These are phyloP conservation scores for Aureobasidium sp. DNA, from an alignment of 2,329 filamentous ascomycete genomes.

Conservation along the genomic window DNA sequence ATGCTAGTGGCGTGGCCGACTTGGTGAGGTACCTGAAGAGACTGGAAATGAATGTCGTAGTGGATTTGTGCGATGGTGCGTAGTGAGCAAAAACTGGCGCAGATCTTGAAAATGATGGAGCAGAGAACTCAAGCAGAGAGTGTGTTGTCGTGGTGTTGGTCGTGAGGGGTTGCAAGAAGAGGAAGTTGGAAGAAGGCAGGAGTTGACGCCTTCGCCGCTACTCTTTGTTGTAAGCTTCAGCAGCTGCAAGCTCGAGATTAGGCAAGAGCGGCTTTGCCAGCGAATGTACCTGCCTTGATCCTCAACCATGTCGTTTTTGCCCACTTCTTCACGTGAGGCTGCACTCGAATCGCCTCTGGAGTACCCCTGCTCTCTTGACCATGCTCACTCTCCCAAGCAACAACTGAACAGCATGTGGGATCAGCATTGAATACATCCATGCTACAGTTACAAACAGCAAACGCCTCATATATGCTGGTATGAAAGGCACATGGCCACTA, in stretches of 20 bases:
- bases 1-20: neutral
- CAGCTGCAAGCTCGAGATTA: neutral
- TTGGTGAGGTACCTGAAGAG: neutral
- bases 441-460: conserved; percentile 1
- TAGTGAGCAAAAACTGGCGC: neutral
- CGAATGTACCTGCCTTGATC: neutral
- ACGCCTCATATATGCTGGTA: neutral
- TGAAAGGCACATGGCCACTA: neutral
- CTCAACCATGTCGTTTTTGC: neutral
- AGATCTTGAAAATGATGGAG: neutral
- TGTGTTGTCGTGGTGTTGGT: neutral
- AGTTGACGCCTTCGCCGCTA: neutral
- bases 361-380: neutral
- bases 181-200: neutral
- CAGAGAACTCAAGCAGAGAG: neutral
- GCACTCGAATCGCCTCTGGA: neutral
- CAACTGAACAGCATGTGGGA: neutral
- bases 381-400: neutral
- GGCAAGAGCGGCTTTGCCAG: neutral
- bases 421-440: neutral
- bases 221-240: neutral
- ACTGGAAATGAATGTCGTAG: neutral
- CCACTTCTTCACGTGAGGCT: neutral
- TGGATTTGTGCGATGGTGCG: neutral
- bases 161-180: neutral